Percentiles rank a stretch among this genome's conserved stretches.
phyloP scores from a whole-genome alignment of 306 rosid species.

The Cucumis melo region DNA sequence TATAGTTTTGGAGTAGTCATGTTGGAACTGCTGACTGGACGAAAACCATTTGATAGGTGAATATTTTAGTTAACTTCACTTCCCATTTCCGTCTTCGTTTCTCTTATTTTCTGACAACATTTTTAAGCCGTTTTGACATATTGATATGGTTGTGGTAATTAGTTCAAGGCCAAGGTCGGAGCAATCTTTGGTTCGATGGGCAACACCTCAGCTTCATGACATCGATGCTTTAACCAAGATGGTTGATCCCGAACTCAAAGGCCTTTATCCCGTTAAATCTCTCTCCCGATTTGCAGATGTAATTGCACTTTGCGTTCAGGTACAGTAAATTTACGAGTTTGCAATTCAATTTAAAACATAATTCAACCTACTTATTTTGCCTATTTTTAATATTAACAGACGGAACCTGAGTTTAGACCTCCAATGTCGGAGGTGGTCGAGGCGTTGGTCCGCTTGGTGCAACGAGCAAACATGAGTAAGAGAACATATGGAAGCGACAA shows the following conservation, averaged over 20 bases:
- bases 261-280: conserved; percentile 86
- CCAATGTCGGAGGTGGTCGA: conserved; percentile 98
- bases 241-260: conserved; percentile 92
- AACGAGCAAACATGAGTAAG: conserved; percentile 96
- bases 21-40: conserved; percentile 92
- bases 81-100: background rate
- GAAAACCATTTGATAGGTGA: conserved; percentile 88
- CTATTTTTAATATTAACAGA: conserved; percentile 24
- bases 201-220: conserved; percentile 98
- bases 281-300: conserved; percentile 97
- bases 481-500: conserved; percentile 53
- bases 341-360: too few relatives aligned
- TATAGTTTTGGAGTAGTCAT: conserved; percentile 91
- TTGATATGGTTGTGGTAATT: background rate
- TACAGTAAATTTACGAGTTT: conserved; percentile 8
- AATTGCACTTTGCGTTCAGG: conserved; percentile 95
- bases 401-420: conserved; percentile 97
- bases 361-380: too few relatives aligned
- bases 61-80: background rate
- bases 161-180: conserved; percentile 81
- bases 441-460: conserved; percentile 78
- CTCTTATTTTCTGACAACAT: background rate
- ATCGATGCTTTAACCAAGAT: conserved; percentile 87
- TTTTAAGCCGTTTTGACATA: too few relatives aligned
- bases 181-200: conserved; percentile 94